Conservation (phyloP, 2,329 filamentous ascomycete genomes). For the Metarhizium sp. region DNA sequence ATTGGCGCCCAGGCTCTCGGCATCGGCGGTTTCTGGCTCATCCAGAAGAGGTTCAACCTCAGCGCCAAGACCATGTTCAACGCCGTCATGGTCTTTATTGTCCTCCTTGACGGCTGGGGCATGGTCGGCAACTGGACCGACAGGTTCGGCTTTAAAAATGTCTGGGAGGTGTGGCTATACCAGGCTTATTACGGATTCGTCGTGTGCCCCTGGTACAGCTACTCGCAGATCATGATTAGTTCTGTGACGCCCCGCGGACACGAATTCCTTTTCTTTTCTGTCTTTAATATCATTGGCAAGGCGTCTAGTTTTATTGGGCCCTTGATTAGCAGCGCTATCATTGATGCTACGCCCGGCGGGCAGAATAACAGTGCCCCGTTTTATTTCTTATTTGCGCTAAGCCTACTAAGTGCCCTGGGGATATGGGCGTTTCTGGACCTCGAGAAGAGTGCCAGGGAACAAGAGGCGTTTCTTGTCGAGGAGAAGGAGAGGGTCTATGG, state of each 20-base stretch:
- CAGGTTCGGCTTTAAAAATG: slow-evolving; percentile 33
- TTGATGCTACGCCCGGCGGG: slow-evolving; percentile 45
- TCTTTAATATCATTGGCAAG: slow-evolving; percentile 62
- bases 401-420: slow-evolving; percentile 41
- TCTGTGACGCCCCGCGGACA: slow-evolving; percentile 60
- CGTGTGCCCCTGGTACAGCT: slow-evolving; percentile 62
- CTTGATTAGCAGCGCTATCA: slow-evolving; percentile 59
- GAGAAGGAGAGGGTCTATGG: slow-evolving; percentile 15
- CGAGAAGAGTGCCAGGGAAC: slow-evolving; percentile 49
- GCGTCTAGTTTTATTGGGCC: slow-evolving; percentile 60
- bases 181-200: slow-evolving; percentile 53
- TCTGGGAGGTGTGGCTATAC: slow-evolving; percentile 37
- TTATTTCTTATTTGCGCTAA: slow-evolving; percentile 55
- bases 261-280: slow-evolving; percentile 61
- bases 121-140: slow-evolving; percentile 37
- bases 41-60: slow-evolving; percentile 50
- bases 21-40: slow-evolving; percentile 51
- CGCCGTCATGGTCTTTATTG: slow-evolving; percentile 49
- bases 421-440: slow-evolving; percentile 49
- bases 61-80: slow-evolving; percentile 63
- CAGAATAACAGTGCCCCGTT: slow-evolving; percentile 54
- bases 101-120: slow-evolving; percentile 45
- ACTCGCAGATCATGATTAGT: slow-evolving; percentile 62
- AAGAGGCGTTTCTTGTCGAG: slow-evolving; percentile 41
- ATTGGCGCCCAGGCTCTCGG: slow-evolving; percentile 54